Base-by-base conservation (phyloP, 2,329 filamentous ascomycete genomes). In the Xylaria sp. region DNA sequence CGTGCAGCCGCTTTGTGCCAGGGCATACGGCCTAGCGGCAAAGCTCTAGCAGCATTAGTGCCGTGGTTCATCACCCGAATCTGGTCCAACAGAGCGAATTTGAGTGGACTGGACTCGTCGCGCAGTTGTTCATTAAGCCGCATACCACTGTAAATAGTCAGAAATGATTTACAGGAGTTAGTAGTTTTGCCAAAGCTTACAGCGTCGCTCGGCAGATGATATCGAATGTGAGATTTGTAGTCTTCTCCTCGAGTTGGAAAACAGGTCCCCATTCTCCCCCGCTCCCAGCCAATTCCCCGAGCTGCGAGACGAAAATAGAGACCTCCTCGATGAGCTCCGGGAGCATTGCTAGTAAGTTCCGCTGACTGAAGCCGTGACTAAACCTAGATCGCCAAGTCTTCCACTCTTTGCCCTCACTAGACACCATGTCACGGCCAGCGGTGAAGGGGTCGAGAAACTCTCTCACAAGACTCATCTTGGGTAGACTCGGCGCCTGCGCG, bases 151-250 rank as follows among this genome's bases (percentile, higher is more conserved):
- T 11, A 38, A 38, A 8, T 17, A 37, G 47, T 70, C 17, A 65
- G 56, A 35, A 46, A n/a, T n/a, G n/a, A n/a, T n/a, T n/a, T n/a
- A n/a, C n/a, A n/a, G n/a, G n/a, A n/a, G n/a, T n/a, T n/a, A n/a
- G n/a, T n/a, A n/a, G n/a, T n/a, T n/a, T n/a, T n/a, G n/a, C n/a
- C n/a, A 35, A n/a, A 44, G 66, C 68, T 63, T 58, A 77, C 71
- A 79, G 62, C 2, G 74, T 69, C 13, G 75, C 72, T n/a, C 75
- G 70, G 15, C 68, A 68, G 46, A 79, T 80, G 27, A 80, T 70
- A 47, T 80, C 78, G 8, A 79, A 74, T 0, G 78, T 76, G 15
- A 80, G 63, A 53, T 76, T 75, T 5, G 72, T 76, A 1, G 77
- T 73, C 17, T 70, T 72, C 7, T 73, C 63, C 54, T 79, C 72